A percentile compares a stretch with the other conserved stretches of the same genome.
These are phyloP conservation scores for Cinnamomum micranthum DNA, from an alignment of 164 flowering plant species.

Conservation along the genomic window DNA sequence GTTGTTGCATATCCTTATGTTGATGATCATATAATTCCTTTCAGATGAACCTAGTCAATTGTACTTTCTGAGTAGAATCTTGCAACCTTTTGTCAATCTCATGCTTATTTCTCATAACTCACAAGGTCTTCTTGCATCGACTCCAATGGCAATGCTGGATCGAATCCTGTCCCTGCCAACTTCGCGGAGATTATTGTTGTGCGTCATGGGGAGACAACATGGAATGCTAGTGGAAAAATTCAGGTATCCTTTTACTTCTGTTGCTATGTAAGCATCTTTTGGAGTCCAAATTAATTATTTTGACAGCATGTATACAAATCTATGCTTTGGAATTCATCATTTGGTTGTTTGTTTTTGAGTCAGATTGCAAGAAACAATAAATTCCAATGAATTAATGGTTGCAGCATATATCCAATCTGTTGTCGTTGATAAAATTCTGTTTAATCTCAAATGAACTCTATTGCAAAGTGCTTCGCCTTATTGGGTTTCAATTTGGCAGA, in stretches of 20 bases:
- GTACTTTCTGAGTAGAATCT: neutral
- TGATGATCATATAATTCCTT: neutral
- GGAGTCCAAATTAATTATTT: neutral
- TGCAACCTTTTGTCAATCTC: neutral
- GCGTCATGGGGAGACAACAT: constrained; percentile 89
- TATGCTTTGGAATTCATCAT: neutral
- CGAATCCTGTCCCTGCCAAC: constrained; percentile 18
- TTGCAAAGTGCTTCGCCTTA: neutral
- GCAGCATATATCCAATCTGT: too few relatives aligned
- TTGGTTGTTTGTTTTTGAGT: neutral
- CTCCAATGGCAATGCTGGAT: constrained; percentile 11
- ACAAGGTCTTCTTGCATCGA: neutral
- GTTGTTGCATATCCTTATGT: neutral
- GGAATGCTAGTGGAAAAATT: constrained; percentile 73
- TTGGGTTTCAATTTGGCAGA: neutral
- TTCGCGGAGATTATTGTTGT: constrained; percentile 72
- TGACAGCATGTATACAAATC: neutral
- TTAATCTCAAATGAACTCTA: neutral
- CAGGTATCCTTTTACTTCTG: constrained; percentile 38
- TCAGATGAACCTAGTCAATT: neutral
- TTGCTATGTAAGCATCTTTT: neutral
- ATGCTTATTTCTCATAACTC: neutral
- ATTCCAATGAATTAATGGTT: too few relatives aligned
- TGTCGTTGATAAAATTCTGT: neutral
- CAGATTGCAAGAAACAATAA: neutral